These are phyloP conservation scores for Papiliotrema fonsecae DNA, from an alignment of 1,284 basidiomycete genomes.

Conservation along the genomic window DNA sequence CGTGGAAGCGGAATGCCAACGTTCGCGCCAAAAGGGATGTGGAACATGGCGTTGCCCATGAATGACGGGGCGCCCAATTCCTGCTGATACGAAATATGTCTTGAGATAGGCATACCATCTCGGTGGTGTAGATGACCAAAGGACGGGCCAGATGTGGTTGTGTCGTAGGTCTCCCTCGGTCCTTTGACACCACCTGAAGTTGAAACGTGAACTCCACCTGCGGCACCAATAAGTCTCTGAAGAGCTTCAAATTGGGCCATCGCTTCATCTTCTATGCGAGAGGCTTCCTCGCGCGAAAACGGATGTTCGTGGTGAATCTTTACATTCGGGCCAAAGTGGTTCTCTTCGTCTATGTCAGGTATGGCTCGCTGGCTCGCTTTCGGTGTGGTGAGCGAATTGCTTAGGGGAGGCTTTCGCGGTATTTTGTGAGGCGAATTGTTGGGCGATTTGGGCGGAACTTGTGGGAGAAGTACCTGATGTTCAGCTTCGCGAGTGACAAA, in stretches of 20 bases:
- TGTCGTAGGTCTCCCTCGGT: slow-evolving; percentile 31
- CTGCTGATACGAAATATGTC: slow-evolving; percentile 16
- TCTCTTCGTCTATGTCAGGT: slow-evolving; percentile 12
- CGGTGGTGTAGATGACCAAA: slow-evolving; percentile 42
- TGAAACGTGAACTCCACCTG: neutral
- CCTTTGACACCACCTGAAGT: slow-evolving; percentile 15
- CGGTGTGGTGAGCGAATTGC: neutral
- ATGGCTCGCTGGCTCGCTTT: slow-evolving; percentile 3
- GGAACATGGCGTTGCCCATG: no score
- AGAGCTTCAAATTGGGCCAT: slow-evolving; percentile 29
- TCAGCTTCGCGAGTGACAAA: neutral
- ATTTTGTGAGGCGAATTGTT: neutral
- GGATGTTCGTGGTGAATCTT: slow-evolving; percentile 29
- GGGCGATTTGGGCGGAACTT: slow-evolving; percentile 2
- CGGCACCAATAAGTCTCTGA: slow-evolving; percentile 23
- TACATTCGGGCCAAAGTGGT: slow-evolving; percentile 12
- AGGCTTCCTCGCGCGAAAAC: slow-evolving; percentile 25
- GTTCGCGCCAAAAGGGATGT: slow-evolving; percentile 30
- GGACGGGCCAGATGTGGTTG: slow-evolving; percentile 35
- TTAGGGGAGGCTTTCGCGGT: slow-evolving; percentile 8
- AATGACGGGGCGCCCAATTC: no score
- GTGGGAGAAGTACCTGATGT: neutral
- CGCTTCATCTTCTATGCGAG: slow-evolving; percentile 20
- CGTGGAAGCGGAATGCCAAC: slow-evolving; percentile 9
- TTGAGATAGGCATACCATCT: slow-evolving; percentile 27